Conservation (phyloP, 108 stramenopile genomes). For the Conticribra weissflogii region DNA sequence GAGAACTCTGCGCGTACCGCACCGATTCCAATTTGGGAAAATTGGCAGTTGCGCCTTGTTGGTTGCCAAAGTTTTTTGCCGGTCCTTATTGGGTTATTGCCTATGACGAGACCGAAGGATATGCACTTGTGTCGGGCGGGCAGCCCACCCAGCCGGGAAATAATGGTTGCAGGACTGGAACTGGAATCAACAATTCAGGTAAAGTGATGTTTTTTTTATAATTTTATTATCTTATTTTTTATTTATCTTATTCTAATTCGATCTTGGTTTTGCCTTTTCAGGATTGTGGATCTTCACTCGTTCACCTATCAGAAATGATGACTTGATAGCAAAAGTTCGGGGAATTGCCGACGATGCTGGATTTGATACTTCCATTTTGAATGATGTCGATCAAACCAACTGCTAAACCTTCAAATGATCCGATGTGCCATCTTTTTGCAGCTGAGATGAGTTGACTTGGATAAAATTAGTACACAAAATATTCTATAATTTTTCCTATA, state of each 20-base stretch:
- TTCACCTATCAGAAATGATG: constrained; percentile 15
- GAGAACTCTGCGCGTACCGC: constrained; percentile 41
- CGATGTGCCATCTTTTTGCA: no score
- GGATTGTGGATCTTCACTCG: constrained; percentile 64
- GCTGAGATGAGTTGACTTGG: no score
- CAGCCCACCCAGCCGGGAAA: constrained; percentile 30
- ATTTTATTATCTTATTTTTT: neutral
- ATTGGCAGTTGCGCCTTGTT: constrained; percentile 59
- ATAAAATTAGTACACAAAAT: no score
- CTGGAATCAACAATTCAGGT: constrained; percentile 19
- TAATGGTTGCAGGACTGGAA: constrained; percentile 24
- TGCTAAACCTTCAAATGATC: neutral
- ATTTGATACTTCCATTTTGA: constrained; percentile 53
- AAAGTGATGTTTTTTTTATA: neutral
- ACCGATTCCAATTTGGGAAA: constrained; percentile 23
- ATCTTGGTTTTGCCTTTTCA: neutral
- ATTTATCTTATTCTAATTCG: neutral
- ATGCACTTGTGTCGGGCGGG: constrained; percentile 57
- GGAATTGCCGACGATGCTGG: constrained; percentile 44
- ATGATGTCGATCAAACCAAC: constrained; percentile 49
- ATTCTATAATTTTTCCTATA: no score
- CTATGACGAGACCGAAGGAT: constrained; percentile 58
- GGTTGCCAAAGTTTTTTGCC: constrained; percentile 40
- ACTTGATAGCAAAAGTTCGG: constrained; percentile 31
- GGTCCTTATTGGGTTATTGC: constrained; percentile 66